Evolutionary conservation across 2,329 filamentous ascomycete genomes (phyloP).

Genomic region (Elsinoe necatrix): DNA sequence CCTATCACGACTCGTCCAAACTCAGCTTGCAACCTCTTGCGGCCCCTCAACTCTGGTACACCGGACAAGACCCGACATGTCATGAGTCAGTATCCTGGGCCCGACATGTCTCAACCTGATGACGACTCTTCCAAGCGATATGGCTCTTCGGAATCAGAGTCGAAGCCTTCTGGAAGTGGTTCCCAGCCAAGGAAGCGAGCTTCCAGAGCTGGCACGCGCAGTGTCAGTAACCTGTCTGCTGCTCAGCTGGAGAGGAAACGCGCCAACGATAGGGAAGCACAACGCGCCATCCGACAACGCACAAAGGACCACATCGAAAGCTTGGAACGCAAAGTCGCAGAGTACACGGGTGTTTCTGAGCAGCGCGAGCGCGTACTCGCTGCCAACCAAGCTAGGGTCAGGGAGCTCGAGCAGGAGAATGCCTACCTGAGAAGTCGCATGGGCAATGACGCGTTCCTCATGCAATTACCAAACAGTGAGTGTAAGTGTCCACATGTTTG

Average conservation of each 20-base stretch:
- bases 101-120: slow-evolving; percentile 16
- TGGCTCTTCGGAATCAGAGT: slow-evolving; percentile 19
- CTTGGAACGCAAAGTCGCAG: slow-evolving; percentile 47
- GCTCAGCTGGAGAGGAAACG: slow-evolving; percentile 52
- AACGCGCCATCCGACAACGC: slow-evolving; percentile 50
- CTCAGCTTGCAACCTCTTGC: background rate
- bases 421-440: slow-evolving; percentile 44
- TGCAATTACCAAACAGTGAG: slow-evolving; percentile 14
- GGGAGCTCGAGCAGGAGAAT: slow-evolving; percentile 48
- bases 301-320: slow-evolving; percentile 52
- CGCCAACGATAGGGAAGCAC: slow-evolving; percentile 53
- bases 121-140: slow-evolving; percentile 17
- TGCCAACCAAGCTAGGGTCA: slow-evolving; percentile 45
- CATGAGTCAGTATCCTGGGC: slow-evolving; percentile 19
- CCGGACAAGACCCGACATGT: slow-evolving; percentile 9
- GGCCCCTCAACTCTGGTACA: background rate
- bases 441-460: slow-evolving; percentile 34
- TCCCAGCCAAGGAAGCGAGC: slow-evolving; percentile 36
- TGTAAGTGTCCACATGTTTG: slow-evolving; percentile 2
- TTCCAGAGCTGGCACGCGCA: slow-evolving; percentile 49
- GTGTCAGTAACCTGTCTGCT: slow-evolving; percentile 48
- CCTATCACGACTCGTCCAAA: background rate
- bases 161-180: slow-evolving; percentile 14
- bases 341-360: slow-evolving; percentile 43
- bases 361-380: slow-evolving; percentile 39